These are phyloP conservation scores for Coemansia sp. DNA, from an alignment of 192 early-diverging fungal genomes.

Conservation along the genomic window DNA sequence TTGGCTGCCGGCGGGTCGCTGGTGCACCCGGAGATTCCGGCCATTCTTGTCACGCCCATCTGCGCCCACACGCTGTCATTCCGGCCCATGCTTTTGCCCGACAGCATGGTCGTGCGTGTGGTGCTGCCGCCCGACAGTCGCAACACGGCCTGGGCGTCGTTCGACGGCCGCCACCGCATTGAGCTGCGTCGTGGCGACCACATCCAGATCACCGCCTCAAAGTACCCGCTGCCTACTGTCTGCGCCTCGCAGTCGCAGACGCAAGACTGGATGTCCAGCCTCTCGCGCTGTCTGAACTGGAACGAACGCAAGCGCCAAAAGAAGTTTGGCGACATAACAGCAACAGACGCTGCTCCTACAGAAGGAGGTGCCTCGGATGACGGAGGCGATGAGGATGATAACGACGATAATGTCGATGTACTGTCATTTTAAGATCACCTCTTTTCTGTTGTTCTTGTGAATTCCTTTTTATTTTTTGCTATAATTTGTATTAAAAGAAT, in stretches of 20 bases:
- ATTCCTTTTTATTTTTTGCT: neutral
- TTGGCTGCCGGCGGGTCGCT: slow-evolving; percentile 94
- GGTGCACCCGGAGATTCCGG: slow-evolving; percentile 94
- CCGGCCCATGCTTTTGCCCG: slow-evolving; percentile 95
- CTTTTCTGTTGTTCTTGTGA: no score
- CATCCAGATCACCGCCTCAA: slow-evolving; percentile 82
- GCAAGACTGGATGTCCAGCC: slow-evolving; percentile 90
- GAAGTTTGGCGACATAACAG: slow-evolving; percentile 61
- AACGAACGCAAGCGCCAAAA: slow-evolving; percentile 93
- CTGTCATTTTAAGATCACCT: neutral
- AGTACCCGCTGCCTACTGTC: slow-evolving; percentile 88
- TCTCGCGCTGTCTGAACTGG: slow-evolving; percentile 89
- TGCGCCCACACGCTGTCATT: slow-evolving; percentile 94
- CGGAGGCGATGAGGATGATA: slow-evolving; percentile 18
- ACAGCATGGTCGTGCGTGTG: slow-evolving; percentile 88
- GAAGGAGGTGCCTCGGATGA: slow-evolving; percentile 10
- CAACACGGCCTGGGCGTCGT: slow-evolving; percentile 90
- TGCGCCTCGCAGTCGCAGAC: slow-evolving; percentile 69
- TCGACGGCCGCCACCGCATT: slow-evolving; percentile 92
- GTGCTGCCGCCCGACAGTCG: slow-evolving; percentile 82
- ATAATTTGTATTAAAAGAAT: slow-evolving; percentile 9
- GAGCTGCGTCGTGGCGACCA: slow-evolving; percentile 88
- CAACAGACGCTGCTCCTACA: slow-evolving; percentile 4
- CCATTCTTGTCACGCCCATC: slow-evolving; percentile 91
- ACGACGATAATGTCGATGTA: slow-evolving; percentile 16